These are phyloP conservation scores for Dendrostoma leiphaemia DNA, from an alignment of 2,329 filamentous ascomycete genomes.

Conservation along the genomic window DNA sequence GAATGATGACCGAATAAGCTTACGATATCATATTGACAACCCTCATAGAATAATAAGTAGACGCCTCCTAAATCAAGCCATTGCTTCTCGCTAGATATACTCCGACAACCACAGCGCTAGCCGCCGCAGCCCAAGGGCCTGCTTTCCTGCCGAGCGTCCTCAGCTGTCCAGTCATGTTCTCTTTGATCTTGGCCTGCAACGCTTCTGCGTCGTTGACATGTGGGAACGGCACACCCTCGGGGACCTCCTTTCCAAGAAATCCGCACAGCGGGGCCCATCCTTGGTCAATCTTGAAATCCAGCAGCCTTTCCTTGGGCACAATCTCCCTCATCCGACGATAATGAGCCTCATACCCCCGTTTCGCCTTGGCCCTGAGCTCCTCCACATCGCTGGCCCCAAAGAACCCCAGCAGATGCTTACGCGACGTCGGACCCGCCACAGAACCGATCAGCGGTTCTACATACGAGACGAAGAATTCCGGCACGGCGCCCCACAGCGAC, in stretches of 20 bases:
- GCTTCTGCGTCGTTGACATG: constrained; percentile 18
- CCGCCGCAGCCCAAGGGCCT: not conserved
- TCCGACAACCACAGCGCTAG: not conserved
- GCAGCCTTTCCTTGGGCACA: constrained; percentile 17
- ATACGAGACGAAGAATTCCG: not conserved
- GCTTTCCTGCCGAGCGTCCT: not conserved
- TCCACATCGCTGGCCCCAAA: not conserved
- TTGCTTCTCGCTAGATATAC: not conserved
- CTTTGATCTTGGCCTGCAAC: constrained; percentile 9
- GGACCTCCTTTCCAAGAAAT: constrained; percentile 19
- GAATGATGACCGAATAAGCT: too few relatives aligned
- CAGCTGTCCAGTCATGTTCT: not conserved
- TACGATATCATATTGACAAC: too few relatives aligned
- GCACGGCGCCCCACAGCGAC: not conserved
- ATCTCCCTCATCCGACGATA: constrained; percentile 15
- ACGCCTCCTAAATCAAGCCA: too few relatives aligned
- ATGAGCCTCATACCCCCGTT: constrained; percentile 16
- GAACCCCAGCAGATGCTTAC: not conserved
- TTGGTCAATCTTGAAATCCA: constrained; percentile 19
- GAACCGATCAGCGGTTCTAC: not conserved
- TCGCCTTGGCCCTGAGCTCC: constrained; percentile 17
- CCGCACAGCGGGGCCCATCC: constrained; percentile 22
- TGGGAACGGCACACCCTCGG: constrained; percentile 17
- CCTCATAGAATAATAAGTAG: too few relatives aligned
- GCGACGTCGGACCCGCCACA: not conserved